phyloP scores from a whole-genome alignment of 768 basidiomycete genomes.

The Suillus bovinus region DNA sequence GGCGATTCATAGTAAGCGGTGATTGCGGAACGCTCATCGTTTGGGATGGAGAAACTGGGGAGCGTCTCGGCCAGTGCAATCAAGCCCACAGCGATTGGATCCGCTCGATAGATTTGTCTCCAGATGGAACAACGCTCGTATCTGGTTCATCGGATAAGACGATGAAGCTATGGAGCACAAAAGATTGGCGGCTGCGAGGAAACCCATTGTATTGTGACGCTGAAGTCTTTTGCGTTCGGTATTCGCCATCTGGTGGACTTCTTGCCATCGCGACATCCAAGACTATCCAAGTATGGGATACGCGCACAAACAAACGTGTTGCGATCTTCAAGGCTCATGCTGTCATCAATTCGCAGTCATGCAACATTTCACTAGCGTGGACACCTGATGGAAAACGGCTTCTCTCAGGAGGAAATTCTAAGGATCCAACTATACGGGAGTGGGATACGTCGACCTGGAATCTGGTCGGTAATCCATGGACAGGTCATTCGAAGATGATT shows the following conservation, averaged over 20 bases:
- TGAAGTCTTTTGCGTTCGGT: background rate
- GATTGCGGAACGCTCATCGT: background rate
- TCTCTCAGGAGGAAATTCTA: background rate
- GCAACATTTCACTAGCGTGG: background rate
- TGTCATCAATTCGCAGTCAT: background rate
- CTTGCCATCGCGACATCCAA: conserved; percentile 1
- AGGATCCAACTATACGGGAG: background rate
- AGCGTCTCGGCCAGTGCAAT: background rate
- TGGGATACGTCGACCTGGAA: conserved; percentile 2
- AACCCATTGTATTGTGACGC: background rate
- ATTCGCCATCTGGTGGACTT: background rate
- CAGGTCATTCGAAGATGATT: background rate
- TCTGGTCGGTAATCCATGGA: background rate
- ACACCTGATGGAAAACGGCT: background rate
- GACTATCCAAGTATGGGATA: background rate
- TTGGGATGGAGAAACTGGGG: background rate
- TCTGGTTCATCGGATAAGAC: background rate
- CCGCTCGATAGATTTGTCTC: background rate
- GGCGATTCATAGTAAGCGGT: background rate
- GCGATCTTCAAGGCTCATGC: background rate
- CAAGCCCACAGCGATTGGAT: background rate
- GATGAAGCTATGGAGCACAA: background rate
- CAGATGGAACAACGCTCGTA: background rate
- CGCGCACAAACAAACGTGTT: background rate
- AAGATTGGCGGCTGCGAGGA: background rate